Evolutionary conservation across 352 stramenopile genomes (phyloP), one percentile per base, ranked within the genome.

Genomic region (Halophytophthora polymorphica): DNA sequence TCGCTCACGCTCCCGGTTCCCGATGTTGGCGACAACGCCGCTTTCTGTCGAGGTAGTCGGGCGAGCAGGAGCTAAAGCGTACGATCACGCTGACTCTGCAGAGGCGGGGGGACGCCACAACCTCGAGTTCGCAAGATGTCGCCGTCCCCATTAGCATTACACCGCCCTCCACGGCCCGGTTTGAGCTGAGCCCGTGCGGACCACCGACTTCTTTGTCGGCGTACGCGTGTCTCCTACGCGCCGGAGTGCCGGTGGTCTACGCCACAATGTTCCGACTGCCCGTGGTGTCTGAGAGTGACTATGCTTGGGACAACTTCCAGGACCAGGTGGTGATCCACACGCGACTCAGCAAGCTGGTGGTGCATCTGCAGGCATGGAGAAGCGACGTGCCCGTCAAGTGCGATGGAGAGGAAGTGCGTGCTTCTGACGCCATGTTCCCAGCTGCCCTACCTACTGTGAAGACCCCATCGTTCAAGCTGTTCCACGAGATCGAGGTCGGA

Each of bases 241-340:
- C 28, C 3, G 54, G 46, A 4, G 45, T n/a, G 10, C 18, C 45
- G 29, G 23, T 64, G 14, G 54, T 54, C 7, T 85, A 66, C 34
- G 41, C n/a, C 10, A 38, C 83, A 18, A 57, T 67, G 51, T 90
- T 87, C 50, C 31, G 54, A 4, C 58, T 47, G 4, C 79, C 79
- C 0, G 31, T 38, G 5, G 45, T 56, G 2, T 48, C 28, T 11
- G 65, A 83, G 29, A 79, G 73, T n/a, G 78, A 87, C 49, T 81
- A 56, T 38, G 61, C 42, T 3, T 82, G 62, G 61, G 60, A 83
- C 25, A 75, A 90, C 23, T 90, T 90, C 45, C 78, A 85, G 40
- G 78, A 90, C 50, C 73, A 83, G 40, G 36, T 90, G 18, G 64
- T 77, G 22, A 61, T 90, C 21, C 73, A 90, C 48, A 83, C 66